These are phyloP conservation scores for Cyclotella choctawhatcheeana DNA, from an alignment of 108 stramenopile species.

Conservation along the genomic window DNA sequence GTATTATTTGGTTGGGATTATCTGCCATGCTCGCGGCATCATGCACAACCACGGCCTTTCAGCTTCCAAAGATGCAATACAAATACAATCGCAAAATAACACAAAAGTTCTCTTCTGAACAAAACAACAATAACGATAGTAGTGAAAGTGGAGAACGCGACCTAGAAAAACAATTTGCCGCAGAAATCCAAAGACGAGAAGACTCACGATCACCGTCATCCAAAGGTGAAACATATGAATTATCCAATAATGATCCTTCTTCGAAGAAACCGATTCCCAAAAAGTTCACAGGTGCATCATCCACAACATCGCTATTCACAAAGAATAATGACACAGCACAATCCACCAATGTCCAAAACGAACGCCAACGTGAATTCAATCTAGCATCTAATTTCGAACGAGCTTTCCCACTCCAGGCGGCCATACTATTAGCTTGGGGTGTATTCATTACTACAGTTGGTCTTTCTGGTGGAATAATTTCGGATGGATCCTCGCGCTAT, in stretches of 20 bases:
- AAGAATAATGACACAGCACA: neutral
- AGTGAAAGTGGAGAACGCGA: neutral
- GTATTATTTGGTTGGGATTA: too few species aligned
- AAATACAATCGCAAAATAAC: too few species aligned
- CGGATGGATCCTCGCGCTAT: constrained; percentile 26
- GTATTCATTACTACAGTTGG: constrained; percentile 15
- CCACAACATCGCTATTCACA: constrained; percentile 18
- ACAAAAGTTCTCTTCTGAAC: too few species aligned
- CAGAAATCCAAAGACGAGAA: neutral
- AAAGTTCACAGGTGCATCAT: constrained; percentile 25
- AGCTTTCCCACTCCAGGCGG: constrained; percentile 21
- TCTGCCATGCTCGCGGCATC: too few species aligned
- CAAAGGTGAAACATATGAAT: constrained; percentile 19
- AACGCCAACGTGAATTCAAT: constrained; percentile 32
- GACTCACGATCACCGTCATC: neutral
- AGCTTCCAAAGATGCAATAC: too few species aligned
- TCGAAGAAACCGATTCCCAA: constrained; percentile 14
- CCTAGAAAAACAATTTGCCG: neutral
- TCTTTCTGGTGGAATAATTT: constrained; percentile 29
- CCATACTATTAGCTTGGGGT: constrained; percentile 4
- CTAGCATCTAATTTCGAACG: constrained; percentile 28
- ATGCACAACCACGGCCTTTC: too few species aligned
- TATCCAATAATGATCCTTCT: neutral
- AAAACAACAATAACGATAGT: constrained; percentile 1
- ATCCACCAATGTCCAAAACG: constrained; percentile 21